A percentile compares a stretch with the other conserved stretches of the same genome.
These are phyloP conservation scores for Buddleja alternifolia DNA, from an alignment of 257 asterid species.

Conservation along the genomic window DNA sequence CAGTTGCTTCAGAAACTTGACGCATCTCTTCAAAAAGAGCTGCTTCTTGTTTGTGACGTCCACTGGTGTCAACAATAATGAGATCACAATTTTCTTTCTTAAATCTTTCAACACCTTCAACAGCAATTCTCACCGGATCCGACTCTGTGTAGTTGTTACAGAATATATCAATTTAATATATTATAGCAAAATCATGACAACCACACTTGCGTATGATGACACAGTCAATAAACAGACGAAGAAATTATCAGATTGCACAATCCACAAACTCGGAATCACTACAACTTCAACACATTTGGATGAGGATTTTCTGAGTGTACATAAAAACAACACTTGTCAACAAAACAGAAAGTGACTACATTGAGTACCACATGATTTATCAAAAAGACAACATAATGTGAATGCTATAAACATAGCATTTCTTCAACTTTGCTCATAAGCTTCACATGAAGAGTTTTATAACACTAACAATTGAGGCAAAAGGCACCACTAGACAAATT, in stretches of 20 bases:
- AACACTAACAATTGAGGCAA: background rate
- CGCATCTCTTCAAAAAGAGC: constrained; percentile 99
- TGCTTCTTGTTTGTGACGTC: constrained; percentile 99
- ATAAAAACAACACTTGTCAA: background rate
- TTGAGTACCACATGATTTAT: constrained; percentile 5
- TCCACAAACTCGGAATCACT: constrained; percentile 8
- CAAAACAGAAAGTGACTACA: background rate
- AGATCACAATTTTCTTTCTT: constrained; percentile 92
- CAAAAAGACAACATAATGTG: background rate
- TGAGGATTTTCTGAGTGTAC: background rate
- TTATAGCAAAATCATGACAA: too few relatives aligned
- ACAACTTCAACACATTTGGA: background rate
- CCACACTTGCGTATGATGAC: background rate
- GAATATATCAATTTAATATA: constrained; percentile 15
- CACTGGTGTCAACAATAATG: constrained; percentile 94
- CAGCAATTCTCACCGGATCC: constrained; percentile 94
- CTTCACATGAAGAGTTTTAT: too few relatives aligned
- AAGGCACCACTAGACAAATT: too few relatives aligned
- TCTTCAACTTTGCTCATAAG: too few relatives aligned
- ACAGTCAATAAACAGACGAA: constrained; percentile 13
- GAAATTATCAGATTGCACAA: background rate
- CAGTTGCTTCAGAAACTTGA: constrained; percentile 96
- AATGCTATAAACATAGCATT: background rate
- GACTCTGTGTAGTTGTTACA: constrained; percentile 91
- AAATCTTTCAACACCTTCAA: constrained; percentile 93